phyloP scores from a whole-genome alignment of 371 early-diverging fungal species.

The Actinomortierella wolfii region DNA sequence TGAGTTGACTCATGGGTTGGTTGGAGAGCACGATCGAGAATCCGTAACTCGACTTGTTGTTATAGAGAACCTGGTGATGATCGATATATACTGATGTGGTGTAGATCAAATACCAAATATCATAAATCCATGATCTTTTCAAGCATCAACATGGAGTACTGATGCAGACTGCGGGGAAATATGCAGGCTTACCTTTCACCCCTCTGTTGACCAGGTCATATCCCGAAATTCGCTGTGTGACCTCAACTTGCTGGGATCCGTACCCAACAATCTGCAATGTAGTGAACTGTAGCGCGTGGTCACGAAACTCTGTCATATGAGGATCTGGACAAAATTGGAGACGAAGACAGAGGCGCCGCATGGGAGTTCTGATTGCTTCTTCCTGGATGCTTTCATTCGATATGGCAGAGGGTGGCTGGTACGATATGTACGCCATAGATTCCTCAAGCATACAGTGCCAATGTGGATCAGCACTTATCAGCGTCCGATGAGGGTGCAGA shows the following conservation, averaged over 20 bases:
- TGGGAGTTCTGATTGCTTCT: too few relatives aligned
- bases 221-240: slow-evolving; percentile 25
- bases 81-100: slow-evolving; percentile 29
- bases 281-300: slow-evolving; percentile 10
- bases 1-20: slow-evolving; percentile 4
- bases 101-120: too few relatives aligned
- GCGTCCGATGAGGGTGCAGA: too few relatives aligned
- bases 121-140: too few relatives aligned
- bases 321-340: too few relatives aligned
- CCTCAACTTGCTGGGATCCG: slow-evolving; percentile 28
- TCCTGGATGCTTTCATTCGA: too few relatives aligned
- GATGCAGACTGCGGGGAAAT: not conserved
- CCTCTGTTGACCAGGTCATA: slow-evolving; percentile 19
- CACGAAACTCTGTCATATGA: slow-evolving; percentile 4
- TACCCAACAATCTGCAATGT: slow-evolving; percentile 38
- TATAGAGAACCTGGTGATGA: slow-evolving; percentile 20
- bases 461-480: too few relatives aligned
- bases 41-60: slow-evolving; percentile 36
- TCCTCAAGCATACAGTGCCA: too few relatives aligned
- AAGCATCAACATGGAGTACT: too few relatives aligned
- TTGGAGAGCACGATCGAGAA: slow-evolving; percentile 31
- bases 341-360: too few relatives aligned
- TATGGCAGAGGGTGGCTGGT: too few relatives aligned
- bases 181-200: slow-evolving; percentile 14
- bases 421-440: too few relatives aligned